These are phyloP conservation scores for Cenchrus fungigraminus DNA, from an alignment of 176 grass and related monocot genomes.

Conservation along the genomic window DNA sequence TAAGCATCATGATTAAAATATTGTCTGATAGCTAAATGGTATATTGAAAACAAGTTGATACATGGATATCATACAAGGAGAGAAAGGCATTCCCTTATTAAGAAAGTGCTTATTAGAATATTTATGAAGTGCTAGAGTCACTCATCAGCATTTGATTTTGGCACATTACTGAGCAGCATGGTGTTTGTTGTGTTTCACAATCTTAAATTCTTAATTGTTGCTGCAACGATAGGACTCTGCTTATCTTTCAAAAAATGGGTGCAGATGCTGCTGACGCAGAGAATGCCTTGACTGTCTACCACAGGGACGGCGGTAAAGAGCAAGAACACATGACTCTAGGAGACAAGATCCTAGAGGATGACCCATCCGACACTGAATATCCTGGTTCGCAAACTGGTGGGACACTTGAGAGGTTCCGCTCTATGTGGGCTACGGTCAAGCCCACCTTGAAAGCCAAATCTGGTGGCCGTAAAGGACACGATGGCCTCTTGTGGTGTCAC, in stretches of 20 bases:
- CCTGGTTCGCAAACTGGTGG: constrained; percentile 19
- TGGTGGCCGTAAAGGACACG: too few relatives aligned
- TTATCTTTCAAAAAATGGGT: not conserved
- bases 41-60: not conserved
- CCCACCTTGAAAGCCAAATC: too few relatives aligned
- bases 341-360: not conserved
- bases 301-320: not conserved
- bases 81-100: not conserved
- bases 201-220: too few relatives aligned
- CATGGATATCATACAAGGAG: not conserved
- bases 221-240: too few relatives aligned
- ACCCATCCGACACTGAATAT: not conserved
- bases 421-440: too few relatives aligned
- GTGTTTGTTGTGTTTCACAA: too few relatives aligned
- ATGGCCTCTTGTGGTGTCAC: constrained; percentile 14
- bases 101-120: not conserved
- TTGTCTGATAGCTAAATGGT: not conserved
- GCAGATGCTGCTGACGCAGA: too few relatives aligned
- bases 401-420: too few relatives aligned
- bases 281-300: too few relatives aligned
- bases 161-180: too few relatives aligned
- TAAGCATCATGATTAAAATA: not conserved
- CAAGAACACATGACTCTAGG: not conserved
- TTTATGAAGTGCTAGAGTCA: not conserved
- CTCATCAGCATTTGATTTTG: too few relatives aligned